phyloP scores from a whole-genome alignment of 1,284 basidiomycete species.

The Bjerkandera adusta region DNA sequence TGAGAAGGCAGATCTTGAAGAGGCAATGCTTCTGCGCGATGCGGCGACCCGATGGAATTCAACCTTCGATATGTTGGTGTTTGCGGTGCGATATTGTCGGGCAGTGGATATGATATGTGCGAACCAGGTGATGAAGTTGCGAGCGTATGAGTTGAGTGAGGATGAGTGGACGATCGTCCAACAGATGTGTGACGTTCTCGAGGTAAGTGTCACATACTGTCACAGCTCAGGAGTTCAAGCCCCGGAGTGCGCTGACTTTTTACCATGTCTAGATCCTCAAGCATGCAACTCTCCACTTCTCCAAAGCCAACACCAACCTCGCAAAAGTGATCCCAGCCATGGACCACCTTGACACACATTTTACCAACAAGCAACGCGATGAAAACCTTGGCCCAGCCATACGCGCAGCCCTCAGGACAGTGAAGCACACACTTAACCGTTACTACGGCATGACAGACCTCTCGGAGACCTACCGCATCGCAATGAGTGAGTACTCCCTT shows the following conservation, averaged over 20 bases:
- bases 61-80: background rate
- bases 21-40: no score
- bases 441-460: background rate
- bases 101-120: background rate
- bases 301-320: slow-evolving; percentile 20
- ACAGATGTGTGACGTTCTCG: background rate
- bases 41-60: no score
- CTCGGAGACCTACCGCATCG: background rate
- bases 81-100: background rate
- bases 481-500: background rate
- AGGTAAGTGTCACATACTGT: background rate
- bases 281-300: slow-evolving; percentile 27
- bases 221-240: slow-evolving; percentile 14
- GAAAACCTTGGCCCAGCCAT: background rate
- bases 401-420: background rate
- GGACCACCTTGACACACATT: slow-evolving; percentile 24
- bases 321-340: slow-evolving; percentile 29
- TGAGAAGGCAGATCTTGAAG: no score
- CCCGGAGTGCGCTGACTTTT: background rate
- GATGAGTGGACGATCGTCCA: background rate
- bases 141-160: background rate
- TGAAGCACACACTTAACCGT: background rate
- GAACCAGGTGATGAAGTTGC: background rate
- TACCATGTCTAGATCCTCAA: slow-evolving; percentile 23
- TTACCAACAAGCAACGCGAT: slow-evolving; percentile 8